A percentile compares a stretch with the other conserved stretches of the same genome.
phyloP scores from a whole-genome alignment of 768 basidiomycete species.

The Podaxis sp. region DNA sequence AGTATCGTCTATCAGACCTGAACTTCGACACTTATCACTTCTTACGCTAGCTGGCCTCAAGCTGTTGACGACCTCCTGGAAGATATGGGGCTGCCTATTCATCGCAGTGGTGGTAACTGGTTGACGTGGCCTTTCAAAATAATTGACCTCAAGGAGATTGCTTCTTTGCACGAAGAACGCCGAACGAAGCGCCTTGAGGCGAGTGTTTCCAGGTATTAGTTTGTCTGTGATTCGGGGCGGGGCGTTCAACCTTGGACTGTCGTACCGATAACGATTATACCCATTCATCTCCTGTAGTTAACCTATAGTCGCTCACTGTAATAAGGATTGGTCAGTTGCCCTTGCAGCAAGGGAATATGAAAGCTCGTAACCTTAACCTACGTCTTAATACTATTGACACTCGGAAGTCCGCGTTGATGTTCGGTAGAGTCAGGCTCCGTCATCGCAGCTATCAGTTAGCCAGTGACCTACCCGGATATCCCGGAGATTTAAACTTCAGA shows the following conservation, averaged over 20 bases:
- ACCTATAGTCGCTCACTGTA: background rate
- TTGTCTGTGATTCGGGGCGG: background rate
- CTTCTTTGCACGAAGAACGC: conserved; percentile 43
- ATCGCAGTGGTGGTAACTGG: conserved; percentile 62
- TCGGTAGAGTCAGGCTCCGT: no score
- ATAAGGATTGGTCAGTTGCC: background rate
- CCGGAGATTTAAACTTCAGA: no score
- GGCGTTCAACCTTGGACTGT: background rate
- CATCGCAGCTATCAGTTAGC: no score
- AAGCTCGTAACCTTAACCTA: no score
- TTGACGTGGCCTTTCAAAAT: conserved; percentile 60
- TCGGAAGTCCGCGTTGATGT: no score
- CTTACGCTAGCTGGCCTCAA: conserved; percentile 54
- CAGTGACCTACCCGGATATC: no score
- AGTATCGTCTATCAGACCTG: conserved; percentile 20
- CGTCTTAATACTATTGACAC: no score
- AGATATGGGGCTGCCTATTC: conserved; percentile 50
- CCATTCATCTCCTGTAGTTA: background rate
- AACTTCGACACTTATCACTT: background rate
- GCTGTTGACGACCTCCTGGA: conserved; percentile 51
- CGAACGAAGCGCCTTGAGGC: conserved; percentile 13
- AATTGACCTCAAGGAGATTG: conserved; percentile 45
- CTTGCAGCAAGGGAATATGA: background rate
- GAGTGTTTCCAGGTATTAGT: background rate
- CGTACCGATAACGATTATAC: background rate